Conservation (phyloP, 306 rosid genomes). For the Senna tora region DNA sequence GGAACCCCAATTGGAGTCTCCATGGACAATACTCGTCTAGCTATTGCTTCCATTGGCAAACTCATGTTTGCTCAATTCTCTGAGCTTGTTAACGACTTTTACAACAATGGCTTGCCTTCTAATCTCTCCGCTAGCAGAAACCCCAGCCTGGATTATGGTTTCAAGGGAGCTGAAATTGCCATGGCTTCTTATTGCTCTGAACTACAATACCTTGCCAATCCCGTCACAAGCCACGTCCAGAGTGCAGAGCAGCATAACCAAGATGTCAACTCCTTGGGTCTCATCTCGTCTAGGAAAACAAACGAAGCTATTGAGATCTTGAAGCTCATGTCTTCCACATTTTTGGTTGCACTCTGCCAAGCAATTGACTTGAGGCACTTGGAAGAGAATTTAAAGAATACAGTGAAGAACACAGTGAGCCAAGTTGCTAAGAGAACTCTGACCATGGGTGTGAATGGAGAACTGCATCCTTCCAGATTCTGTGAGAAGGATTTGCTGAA, state of each 20-base stretch:
- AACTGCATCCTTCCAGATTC: conserved; percentile 80
- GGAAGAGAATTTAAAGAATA: conserved; percentile 77
- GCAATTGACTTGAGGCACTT: conserved; percentile 88
- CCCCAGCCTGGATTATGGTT: conserved; percentile 89
- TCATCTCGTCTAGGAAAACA: conserved; percentile 82
- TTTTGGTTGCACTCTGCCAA: conserved; percentile 80
- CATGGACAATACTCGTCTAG: conserved; percentile 93
- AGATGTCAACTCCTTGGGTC: conserved; percentile 72
- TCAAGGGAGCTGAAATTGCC: conserved; percentile 75
- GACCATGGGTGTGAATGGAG: conserved; percentile 62
- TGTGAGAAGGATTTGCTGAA: conserved; percentile 76
- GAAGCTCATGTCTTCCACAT: conserved; percentile 66
- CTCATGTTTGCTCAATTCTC: conserved; percentile 92
- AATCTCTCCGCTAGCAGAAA: conserved; percentile 76
- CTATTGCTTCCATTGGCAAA: conserved; percentile 81
- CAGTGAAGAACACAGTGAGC: conserved; percentile 68
- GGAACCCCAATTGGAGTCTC: conserved; percentile 97
- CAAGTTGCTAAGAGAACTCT: conserved; percentile 67
- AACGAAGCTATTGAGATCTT: conserved; percentile 69
- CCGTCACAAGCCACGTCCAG: conserved; percentile 52
- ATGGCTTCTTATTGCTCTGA: conserved; percentile 61
- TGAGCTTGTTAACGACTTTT: conserved; percentile 81
- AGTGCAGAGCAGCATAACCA: conserved; percentile 62
- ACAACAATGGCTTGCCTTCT: conserved; percentile 88
- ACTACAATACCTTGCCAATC: conserved; percentile 53